These are phyloP conservation scores for Alternaria burnsii DNA, from an alignment of 2,329 filamentous ascomycete species.

Conservation along the genomic window DNA sequence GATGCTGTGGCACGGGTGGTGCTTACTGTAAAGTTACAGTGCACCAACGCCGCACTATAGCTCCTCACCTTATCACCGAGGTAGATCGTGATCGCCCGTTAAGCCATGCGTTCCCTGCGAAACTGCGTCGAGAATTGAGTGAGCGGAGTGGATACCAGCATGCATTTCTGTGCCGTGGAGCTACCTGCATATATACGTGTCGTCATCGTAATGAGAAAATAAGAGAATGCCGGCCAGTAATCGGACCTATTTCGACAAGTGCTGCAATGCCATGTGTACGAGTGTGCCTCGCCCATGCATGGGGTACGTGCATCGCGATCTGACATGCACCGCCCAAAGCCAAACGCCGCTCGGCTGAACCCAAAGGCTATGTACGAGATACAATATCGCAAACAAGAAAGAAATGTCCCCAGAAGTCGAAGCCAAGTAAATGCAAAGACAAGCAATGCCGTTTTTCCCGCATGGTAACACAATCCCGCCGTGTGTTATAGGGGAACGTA, in stretches of 20 bases:
- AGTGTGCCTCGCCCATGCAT: conserved; percentile 30
- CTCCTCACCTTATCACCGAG: conserved; percentile 24
- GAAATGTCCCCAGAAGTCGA: background rate
- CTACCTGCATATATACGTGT: conserved; percentile 37
- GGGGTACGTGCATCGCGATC: conserved; percentile 10
- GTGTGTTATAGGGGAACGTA: conserved; percentile 21
- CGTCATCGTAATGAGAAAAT: conserved; percentile 29
- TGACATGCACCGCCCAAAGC: conserved; percentile 17
- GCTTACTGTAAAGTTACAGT: conserved; percentile 6
- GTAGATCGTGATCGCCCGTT: conserved; percentile 21
- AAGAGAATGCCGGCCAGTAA: conserved; percentile 14
- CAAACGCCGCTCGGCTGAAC: conserved; percentile 16
- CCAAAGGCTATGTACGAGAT: background rate
- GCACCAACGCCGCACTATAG: conserved; percentile 5
- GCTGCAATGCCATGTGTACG: conserved; percentile 35
- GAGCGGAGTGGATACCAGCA: conserved; percentile 23
- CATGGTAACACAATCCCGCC: conserved; percentile 20
- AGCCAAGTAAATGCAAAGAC: conserved; percentile 1
- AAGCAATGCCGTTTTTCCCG: conserved; percentile 18
- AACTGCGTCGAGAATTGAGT: conserved; percentile 8
- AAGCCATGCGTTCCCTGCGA: conserved; percentile 11
- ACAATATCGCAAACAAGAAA: background rate
- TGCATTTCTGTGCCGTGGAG: conserved; percentile 27
- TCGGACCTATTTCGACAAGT: conserved; percentile 23
- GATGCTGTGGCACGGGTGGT: conserved; percentile 14